Evolutionary conservation across 768 basidiomycete genomes (phyloP).

Genomic region (Lentinula raphanica): DNA sequence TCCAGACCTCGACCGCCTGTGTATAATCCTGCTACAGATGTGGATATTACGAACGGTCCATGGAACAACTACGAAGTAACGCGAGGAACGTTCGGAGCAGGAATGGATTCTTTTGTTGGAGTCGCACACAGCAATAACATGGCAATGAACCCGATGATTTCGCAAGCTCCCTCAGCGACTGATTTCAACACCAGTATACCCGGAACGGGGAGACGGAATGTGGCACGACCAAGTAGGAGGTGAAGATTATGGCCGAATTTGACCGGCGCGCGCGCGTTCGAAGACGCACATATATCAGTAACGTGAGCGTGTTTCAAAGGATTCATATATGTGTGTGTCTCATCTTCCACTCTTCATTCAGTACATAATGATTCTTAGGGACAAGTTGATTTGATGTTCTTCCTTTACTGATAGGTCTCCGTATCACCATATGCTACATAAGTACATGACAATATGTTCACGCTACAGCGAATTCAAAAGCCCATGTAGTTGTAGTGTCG

Average conservation of each 20-base stretch:
- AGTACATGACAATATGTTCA: too few species aligned
- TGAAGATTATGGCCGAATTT: not conserved
- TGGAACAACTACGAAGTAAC: constrained; percentile 2
- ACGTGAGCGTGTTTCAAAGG: not conserved
- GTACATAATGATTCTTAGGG: not conserved
- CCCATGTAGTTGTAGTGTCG: constrained; percentile 17
- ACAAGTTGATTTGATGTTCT: too few species aligned
- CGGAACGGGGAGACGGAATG: not conserved
- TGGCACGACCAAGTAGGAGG: not conserved
- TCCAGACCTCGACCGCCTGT: not conserved
- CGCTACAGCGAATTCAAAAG: constrained; percentile 14
- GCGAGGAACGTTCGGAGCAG: constrained; percentile 1
- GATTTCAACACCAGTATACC: not conserved
- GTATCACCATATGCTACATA: too few species aligned
- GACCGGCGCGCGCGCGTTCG: not conserved
- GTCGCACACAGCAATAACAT: not conserved
- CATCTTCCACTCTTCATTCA: too few species aligned
- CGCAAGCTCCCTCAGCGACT: not conserved
- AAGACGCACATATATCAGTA: not conserved
- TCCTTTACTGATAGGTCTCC: too few species aligned
- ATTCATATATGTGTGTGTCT: not conserved
- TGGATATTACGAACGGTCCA: constrained; percentile 1
- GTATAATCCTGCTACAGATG: not conserved
- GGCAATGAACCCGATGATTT: not conserved
- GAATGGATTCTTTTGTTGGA: constrained; percentile 1